Conservation (phyloP, 331 rosid genomes). For the Phaseolus coccineus region DNA sequence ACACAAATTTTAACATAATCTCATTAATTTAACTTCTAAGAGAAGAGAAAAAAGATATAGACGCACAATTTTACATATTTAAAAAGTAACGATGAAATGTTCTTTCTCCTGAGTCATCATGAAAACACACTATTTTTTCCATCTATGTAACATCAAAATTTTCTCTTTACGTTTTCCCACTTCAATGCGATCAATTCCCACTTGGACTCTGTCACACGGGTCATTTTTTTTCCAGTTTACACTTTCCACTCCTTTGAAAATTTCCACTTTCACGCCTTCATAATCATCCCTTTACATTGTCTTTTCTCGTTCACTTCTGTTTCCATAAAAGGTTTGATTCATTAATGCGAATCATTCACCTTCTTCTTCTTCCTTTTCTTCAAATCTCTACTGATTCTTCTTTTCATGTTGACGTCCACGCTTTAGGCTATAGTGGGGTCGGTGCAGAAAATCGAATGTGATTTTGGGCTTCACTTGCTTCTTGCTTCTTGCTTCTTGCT, state of each 20-base stretch:
- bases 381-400: not conserved
- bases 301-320: not conserved
- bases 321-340: not conserved
- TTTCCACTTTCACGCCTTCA: conserved; percentile 45
- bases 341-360: not conserved
- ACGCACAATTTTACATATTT: not conserved
- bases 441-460: not conserved
- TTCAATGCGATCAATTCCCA: no score
- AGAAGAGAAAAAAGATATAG: not conserved
- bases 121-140: not conserved
- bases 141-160: not conserved
- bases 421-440: not conserved
- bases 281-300: not conserved
- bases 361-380: conserved; percentile 20
- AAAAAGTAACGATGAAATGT: not conserved
- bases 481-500: conserved; percentile 29
- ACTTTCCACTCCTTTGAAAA: not conserved
- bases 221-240: conserved; percentile 15
- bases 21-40: not conserved
- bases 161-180: not conserved
- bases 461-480: not conserved
- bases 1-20: not conserved
- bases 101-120: not conserved
- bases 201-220: conserved; percentile 28
- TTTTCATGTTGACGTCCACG: not conserved